Evolutionary conservation across 2,329 filamentous ascomycete species (phyloP).

Genomic region (Parasarocladium wereldwijsianum): DNA sequence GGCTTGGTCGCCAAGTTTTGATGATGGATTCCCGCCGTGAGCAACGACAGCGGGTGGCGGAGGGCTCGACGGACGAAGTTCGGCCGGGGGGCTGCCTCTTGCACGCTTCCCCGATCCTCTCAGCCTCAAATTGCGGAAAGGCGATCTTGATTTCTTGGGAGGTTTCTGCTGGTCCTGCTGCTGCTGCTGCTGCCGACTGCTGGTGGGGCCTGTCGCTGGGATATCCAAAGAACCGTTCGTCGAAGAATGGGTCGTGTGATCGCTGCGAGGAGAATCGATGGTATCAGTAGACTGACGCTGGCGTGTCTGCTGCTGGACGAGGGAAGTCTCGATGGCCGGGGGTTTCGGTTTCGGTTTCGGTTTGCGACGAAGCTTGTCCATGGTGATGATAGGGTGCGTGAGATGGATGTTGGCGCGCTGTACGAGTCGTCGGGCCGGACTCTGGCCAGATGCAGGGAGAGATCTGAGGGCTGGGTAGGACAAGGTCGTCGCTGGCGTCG

Average conservation of each 20-base stretch:
- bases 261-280: constrained; percentile 13
- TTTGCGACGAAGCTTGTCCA: constrained; percentile 27
- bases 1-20: neutral
- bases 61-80: constrained; percentile 14
- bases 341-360: constrained; percentile 21
- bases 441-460: too few relatives aligned
- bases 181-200: too few relatives aligned
- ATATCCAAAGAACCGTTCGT: constrained; percentile 5
- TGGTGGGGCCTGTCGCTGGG: too few relatives aligned
- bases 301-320: too few relatives aligned
- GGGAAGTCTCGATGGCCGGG: constrained; percentile 25
- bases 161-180: constrained; percentile 5
- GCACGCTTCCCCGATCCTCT: constrained; percentile 31
- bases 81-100: constrained; percentile 23
- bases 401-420: too few relatives aligned
- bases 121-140: constrained; percentile 30
- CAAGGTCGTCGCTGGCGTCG: too few relatives aligned
- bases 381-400: constrained; percentile 24
- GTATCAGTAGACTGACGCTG: constrained; percentile 16
- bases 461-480: too few relatives aligned
- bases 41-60: constrained; percentile 17
- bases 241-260: constrained; percentile 8
- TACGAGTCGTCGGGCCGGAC: neutral
- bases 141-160: constrained; percentile 18
- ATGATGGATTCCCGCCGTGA: constrained; percentile 18